These are phyloP conservation scores for Claviceps humidiphila DNA, from an alignment of 2,329 filamentous ascomycete species.

Conservation along the genomic window DNA sequence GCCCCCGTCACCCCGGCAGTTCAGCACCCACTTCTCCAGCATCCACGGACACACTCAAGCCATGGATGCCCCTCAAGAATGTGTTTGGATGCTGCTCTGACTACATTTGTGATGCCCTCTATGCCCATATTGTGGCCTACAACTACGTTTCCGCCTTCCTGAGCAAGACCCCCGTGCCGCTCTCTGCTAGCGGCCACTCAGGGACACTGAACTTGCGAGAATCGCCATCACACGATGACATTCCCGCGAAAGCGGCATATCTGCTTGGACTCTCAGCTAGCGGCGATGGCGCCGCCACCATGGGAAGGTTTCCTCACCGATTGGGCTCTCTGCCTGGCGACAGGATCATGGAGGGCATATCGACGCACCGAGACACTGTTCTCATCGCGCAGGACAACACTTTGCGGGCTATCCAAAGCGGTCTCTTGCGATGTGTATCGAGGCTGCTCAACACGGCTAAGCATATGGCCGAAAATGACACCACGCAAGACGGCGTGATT, in stretches of 20 bases:
- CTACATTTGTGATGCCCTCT: constrained; percentile 44
- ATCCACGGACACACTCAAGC: constrained; percentile 13
- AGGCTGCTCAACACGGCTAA: constrained; percentile 36
- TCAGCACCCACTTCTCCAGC: constrained; percentile 8
- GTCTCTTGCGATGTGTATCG: constrained; percentile 36
- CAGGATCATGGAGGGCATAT: constrained; percentile 16
- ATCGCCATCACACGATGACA: constrained; percentile 19
- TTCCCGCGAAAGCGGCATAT: constrained; percentile 39
- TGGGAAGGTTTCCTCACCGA: constrained; percentile 14
- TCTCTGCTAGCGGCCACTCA: constrained; percentile 5
- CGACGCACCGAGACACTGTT: constrained; percentile 7
- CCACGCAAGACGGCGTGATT: constrained; percentile 16
- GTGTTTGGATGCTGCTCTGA: constrained; percentile 40
- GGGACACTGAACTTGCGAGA: constrained; percentile 10
- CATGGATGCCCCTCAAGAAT: constrained; percentile 33
- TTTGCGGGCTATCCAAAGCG: constrained; percentile 33
- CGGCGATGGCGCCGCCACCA: constrained; percentile 9
- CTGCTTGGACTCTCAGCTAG: constrained; percentile 32
- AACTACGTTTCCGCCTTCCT: constrained; percentile 37
- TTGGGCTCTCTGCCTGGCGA: constrained; percentile 14
- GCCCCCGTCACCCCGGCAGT: constrained; percentile 3
- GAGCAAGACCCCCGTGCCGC: constrained; percentile 11
- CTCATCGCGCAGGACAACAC: constrained; percentile 19
- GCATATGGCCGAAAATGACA: constrained; percentile 19
- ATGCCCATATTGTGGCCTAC: constrained; percentile 45